Percentiles rank a stretch among this genome's conserved stretches.
Evolutionary conservation across 768 basidiomycete species (phyloP).

Genomic region (Holtermannia corniformis): DNA sequence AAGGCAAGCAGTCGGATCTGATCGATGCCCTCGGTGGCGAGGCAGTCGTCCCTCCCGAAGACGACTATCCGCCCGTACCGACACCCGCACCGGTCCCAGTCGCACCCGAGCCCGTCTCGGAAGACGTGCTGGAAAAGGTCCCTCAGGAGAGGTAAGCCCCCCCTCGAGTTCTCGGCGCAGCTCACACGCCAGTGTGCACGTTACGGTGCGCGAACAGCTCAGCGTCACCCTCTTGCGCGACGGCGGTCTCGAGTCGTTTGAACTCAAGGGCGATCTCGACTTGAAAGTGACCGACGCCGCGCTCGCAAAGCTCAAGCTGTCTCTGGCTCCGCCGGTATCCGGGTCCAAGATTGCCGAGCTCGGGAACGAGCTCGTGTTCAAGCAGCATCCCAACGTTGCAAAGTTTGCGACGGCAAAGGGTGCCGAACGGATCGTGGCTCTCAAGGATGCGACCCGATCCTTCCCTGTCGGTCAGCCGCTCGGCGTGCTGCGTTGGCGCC

Average conservation of each 20-base stretch:
- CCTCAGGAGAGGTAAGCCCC: slow-evolving; percentile 59
- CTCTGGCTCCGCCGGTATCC: slow-evolving; percentile 46
- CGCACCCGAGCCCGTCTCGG: slow-evolving; percentile 45
- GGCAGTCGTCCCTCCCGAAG: slow-evolving; percentile 19
- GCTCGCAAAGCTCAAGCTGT: slow-evolving; percentile 61
- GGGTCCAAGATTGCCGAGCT: slow-evolving; percentile 51
- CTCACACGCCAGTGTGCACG: slow-evolving; percentile 58
- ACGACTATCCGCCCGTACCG: slow-evolving; percentile 26
- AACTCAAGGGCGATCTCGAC: slow-evolving; percentile 91
- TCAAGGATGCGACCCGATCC: slow-evolving; percentile 70
- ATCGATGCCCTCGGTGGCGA: slow-evolving; percentile 80
- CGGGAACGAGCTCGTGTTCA: slow-evolving; percentile 67
- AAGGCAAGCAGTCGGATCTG: slow-evolving; percentile 77
- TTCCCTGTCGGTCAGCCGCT: slow-evolving; percentile 81
- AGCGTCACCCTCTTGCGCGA: slow-evolving; percentile 75
- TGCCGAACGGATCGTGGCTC: slow-evolving; percentile 57
- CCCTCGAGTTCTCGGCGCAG: background rate
- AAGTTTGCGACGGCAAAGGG: slow-evolving; percentile 58
- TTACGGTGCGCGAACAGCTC: slow-evolving; percentile 72
- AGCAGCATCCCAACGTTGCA: slow-evolving; percentile 90
- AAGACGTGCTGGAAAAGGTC: slow-evolving; percentile 56
- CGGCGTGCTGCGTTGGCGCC: slow-evolving; percentile 85
- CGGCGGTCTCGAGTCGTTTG: slow-evolving; percentile 80
- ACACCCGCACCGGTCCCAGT: slow-evolving; percentile 41
- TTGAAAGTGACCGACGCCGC: slow-evolving; percentile 69